Evolutionary conservation across 805 yeast species (phyloP), one percentile per base, ranked within the genome.

Genomic region (Allodekkera sacchari): DNA sequence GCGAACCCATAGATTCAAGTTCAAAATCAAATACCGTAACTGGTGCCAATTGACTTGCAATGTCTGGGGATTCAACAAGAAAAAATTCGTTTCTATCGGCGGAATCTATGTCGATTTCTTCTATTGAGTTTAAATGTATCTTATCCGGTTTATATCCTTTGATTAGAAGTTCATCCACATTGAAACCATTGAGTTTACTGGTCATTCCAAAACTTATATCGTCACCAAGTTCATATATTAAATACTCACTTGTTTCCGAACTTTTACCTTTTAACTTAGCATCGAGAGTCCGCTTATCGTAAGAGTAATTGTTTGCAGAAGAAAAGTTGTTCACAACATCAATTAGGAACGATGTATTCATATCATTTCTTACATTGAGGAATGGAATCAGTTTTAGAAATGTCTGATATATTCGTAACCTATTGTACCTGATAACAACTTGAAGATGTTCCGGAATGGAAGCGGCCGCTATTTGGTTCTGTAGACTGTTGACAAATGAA

Each of bases 141-240:
- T 9, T 20, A 20, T 9, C n/a, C 11, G 22, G 22, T 20, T 20
- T 23, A 23, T 23, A n/a, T 14, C 5, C 15, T 30, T 56, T 57
- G 18, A 55, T 41, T 43, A 51, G 37, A 15, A 61, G 40, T 37
- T 44, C 64, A 42, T 45, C 59, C 30, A 48, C 50, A 28, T 46
- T 44, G 30, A 44, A 55, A 21, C 38, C 42, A 30, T 55, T 55
- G 19, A 64, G 40, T 36, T 62, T 52, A 34, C 71, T 63, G 1
- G 73, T 66, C 4, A 64, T 36, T 4, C 72, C 72, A 45, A 44
- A 64, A 6, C 61, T 57, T 28, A 50, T 33, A 21, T 63, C 65
- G 35, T 66, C 71, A 12, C 52, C 50, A 8, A 47, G 39, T 17
- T 49, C 52, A 52, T 63, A 61, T 6, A 63, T 41, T 5, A 55